Evolutionary conservation across 164 flowering plant genomes (phyloP), one percentile per base, ranked within the genome.

Genomic region (Magnolia sinica): DNA sequence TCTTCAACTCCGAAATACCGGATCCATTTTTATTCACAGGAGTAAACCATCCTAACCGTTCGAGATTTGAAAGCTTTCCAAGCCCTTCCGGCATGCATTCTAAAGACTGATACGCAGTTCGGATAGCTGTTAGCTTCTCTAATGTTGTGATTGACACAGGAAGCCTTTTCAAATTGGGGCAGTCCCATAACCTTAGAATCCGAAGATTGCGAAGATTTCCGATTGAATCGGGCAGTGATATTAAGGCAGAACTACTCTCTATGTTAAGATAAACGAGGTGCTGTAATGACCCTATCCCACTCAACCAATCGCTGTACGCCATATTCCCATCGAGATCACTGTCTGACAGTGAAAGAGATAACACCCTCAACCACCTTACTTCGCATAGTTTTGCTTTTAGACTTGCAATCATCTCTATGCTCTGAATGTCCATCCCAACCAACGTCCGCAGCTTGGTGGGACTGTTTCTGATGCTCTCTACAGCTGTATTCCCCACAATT

Each of bases 261-360:
- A 70, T 49, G 9, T 50, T 18, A 18, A 70, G 73, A 70, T 19
- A 70, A 50, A 49, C 49, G 8, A 70, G 73, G 3, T 49, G 55
- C 10, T 22, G 23, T 6, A 70, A 20, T 50, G 73, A 70, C 8
- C 73, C 73, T 14, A 70, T 70, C 58, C 73, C 73, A 70, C 58
- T n/a, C 58, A 49, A 50, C 23, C 23, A 6, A 8, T 70, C 27
- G 10, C 31, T 64, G 22, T n/a, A n/a, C n/a, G n/a, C n/a, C n/a
- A n/a, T n/a, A n/a, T n/a, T n/a, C n/a, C n/a, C n/a, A n/a, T n/a
- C n/a, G n/a, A n/a, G n/a, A n/a, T n/a, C n/a, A n/a, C n/a, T n/a
- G n/a, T n/a, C n/a, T n/a, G n/a, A n/a, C n/a, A 69, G 31, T 29
- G 16, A 3, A 69, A 69, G 50, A 69, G 8, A 5, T 20, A 69